Conservation (phyloP, 2,329 filamentous ascomycete genomes). For the Exophiala xenobiotica region DNA sequence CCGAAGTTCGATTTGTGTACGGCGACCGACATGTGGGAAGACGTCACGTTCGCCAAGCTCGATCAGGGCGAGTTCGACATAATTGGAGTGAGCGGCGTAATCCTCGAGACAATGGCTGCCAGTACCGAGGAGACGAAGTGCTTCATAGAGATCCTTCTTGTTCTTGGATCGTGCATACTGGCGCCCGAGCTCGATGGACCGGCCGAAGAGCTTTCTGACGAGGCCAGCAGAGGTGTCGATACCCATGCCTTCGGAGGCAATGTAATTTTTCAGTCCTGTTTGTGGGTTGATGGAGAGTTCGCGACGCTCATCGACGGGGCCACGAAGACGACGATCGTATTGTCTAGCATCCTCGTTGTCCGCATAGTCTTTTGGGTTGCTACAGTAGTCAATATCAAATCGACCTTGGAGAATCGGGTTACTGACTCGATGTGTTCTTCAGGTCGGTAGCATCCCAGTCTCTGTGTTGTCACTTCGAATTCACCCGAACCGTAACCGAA, state of each 20-base stretch:
- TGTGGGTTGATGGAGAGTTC: constrained; percentile 77
- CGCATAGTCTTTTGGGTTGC: constrained; percentile 74
- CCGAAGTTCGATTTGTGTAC: constrained; percentile 67
- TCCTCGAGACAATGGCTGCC: constrained; percentile 90
- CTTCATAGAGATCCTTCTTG: constrained; percentile 80
- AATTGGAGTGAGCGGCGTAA: constrained; percentile 92
- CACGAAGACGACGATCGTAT: constrained; percentile 78
- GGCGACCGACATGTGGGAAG: constrained; percentile 82
- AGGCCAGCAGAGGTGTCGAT: constrained; percentile 82
- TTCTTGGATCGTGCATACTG: constrained; percentile 65
- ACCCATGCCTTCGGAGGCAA: constrained; percentile 74
- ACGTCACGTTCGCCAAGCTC: constrained; percentile 78
- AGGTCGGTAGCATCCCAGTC: constrained; percentile 76
- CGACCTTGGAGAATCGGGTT: neutral
- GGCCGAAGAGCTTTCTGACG: constrained; percentile 69
- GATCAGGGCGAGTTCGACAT: constrained; percentile 81
- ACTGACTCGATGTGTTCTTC: constrained; percentile 77
- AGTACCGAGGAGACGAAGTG: constrained; percentile 80
- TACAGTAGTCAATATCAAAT: constrained; percentile 2
- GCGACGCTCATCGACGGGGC: constrained; percentile 71
- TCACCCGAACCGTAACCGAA: constrained; percentile 82
- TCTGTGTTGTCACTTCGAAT: constrained; percentile 77
- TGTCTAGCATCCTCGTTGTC: constrained; percentile 82
- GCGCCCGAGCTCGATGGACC: constrained; percentile 77
- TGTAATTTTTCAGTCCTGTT: constrained; percentile 87